A percentile compares a stretch with the other conserved stretches of the same genome.
Conservation (phyloP, 805 yeast species). For the Komagataella kurtzmanii region DNA sequence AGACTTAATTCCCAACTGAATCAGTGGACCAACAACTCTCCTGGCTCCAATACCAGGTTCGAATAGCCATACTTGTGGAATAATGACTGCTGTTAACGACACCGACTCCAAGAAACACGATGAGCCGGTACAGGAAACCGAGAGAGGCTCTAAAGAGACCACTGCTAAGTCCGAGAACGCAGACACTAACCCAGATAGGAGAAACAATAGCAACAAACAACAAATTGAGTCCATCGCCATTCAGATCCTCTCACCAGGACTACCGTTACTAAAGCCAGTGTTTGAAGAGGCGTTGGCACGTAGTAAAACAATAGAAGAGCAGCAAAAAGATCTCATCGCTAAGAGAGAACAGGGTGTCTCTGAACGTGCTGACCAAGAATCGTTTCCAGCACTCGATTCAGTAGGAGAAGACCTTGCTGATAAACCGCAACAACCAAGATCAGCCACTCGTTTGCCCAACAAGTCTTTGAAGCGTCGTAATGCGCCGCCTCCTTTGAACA, state of each 20-base stretch:
- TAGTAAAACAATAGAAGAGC: constrained; percentile 1
- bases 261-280: constrained; percentile 1
- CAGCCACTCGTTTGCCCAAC: background rate
- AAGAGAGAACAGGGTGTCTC: background rate
- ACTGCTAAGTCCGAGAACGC: background rate
- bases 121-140: background rate
- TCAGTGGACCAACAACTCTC: background rate
- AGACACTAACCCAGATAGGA: background rate
- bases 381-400: background rate
- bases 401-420: background rate
- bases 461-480: constrained; percentile 1
- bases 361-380: background rate
- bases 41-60: background rate
- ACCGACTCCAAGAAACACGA: background rate
- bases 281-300: background rate
- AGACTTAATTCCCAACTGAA: background rate
- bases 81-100: background rate
- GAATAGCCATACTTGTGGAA: background rate
- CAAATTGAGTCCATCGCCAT: constrained; percentile 1
- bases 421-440: background rate
- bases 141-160: background rate
- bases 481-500: constrained; percentile 4
- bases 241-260: constrained; percentile 4
- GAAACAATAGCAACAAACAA: background rate
- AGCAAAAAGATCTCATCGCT: constrained; percentile 2